A percentile compares a stretch with the other conserved stretches of the same genome.
Conservation (phyloP, 2,329 filamentous ascomycete genomes). For the Fragosphaeria purpurea region DNA sequence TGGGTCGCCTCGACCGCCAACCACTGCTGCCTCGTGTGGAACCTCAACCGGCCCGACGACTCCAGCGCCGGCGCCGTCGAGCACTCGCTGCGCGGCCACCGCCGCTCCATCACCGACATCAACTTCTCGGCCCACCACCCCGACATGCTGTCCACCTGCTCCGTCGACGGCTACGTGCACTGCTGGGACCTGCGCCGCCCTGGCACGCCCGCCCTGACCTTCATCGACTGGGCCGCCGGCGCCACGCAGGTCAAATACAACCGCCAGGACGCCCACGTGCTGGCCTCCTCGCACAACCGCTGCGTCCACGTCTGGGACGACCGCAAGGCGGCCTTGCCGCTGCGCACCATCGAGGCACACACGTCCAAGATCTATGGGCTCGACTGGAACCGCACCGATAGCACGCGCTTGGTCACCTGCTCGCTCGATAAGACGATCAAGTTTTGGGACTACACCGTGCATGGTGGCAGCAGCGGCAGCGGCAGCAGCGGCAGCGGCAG, state of each 20-base stretch:
- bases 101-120: constrained; percentile 85
- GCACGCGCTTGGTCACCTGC: constrained; percentile 70
- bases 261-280: constrained; percentile 71
- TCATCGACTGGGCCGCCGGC: constrained; percentile 88
- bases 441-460: constrained; percentile 65
- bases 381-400: constrained; percentile 78
- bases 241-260: constrained; percentile 96
- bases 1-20: constrained; percentile 95
- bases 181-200: constrained; percentile 80
- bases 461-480: not conserved
- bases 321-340: constrained; percentile 63
- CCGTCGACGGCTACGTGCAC: constrained; percentile 86
- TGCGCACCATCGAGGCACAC: constrained; percentile 80
- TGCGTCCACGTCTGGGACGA: constrained; percentile 87
- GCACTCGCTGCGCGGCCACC: constrained; percentile 73
- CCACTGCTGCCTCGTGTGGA: constrained; percentile 90
- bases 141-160: constrained; percentile 79
- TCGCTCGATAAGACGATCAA: constrained; percentile 88
- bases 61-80: constrained; percentile 64
- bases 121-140: constrained; percentile 93
- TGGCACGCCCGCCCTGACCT: constrained; percentile 63
- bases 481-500: not conserved
- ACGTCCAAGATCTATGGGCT: constrained; percentile 90
- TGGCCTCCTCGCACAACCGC: constrained; percentile 84
- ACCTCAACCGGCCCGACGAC: constrained; percentile 69